Evolutionary conservation across 148 eudicot genomes (phyloP).

Genomic region (Tetragonia tetragonoides): DNA sequence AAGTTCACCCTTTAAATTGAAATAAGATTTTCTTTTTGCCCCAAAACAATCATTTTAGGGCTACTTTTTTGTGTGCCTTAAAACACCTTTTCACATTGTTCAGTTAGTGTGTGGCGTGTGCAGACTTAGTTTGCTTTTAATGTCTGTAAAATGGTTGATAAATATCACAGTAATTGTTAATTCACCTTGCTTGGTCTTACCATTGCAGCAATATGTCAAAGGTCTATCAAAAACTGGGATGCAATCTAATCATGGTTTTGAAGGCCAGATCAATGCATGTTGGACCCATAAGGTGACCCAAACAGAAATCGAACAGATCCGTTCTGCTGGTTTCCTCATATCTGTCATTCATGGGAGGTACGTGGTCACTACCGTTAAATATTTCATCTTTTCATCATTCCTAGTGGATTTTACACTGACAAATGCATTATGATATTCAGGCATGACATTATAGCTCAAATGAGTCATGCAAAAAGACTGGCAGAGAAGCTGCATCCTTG

Average conservation of each 20-base stretch:
- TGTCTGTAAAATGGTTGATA: neutral
- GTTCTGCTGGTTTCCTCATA: conserved; percentile 62
- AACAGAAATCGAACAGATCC: conserved; percentile 59
- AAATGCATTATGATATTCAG: conserved; percentile 30
- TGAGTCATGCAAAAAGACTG: conserved; percentile 70
- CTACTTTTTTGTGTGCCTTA: too few relatives aligned
- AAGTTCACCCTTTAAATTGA: too few relatives aligned
- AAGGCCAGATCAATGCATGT: conserved; percentile 91
- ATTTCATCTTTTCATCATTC: neutral
- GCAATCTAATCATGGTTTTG: conserved; percentile 89
- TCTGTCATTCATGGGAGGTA: conserved; percentile 98
- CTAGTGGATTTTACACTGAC: neutral
- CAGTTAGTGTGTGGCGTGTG: neutral
- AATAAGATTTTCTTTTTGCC: too few relatives aligned
- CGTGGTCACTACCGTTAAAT: conserved; percentile 1
- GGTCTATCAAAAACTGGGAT: conserved; percentile 80
- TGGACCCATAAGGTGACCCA: conserved; percentile 83
- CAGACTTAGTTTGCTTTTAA: neutral
- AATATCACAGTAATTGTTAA: neutral
- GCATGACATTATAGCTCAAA: conserved; percentile 85
- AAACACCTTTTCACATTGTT: too few relatives aligned
- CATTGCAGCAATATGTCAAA: conserved; percentile 78
- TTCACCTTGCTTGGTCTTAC: neutral
- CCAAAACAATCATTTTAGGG: too few relatives aligned
- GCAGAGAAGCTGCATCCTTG: conserved; percentile 77